A percentile compares a stretch with the other conserved stretches of the same genome.
Evolutionary conservation across 2,329 filamentous ascomycete species (phyloP).

Genomic region (Aspergillus persii): DNA sequence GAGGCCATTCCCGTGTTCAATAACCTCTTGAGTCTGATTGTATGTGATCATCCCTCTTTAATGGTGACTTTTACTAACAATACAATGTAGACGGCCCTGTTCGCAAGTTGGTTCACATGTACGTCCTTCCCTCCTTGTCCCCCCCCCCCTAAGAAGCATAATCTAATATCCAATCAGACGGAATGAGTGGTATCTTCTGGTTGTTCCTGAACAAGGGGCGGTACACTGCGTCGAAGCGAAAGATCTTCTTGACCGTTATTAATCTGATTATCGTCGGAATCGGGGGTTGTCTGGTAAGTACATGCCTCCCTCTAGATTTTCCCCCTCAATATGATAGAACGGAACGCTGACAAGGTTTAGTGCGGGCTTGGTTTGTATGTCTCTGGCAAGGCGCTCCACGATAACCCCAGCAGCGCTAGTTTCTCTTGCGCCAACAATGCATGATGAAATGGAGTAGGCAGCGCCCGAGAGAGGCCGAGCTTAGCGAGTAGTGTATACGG

Average conservation of each 20-base stretch:
- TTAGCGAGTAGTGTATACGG: neutral
- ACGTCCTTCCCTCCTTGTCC: neutral
- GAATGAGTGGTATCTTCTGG: slow-evolving; percentile 25
- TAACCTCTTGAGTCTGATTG: slow-evolving; percentile 56
- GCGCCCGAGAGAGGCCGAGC: neutral
- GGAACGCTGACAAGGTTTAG: neutral
- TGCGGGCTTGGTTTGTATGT: slow-evolving; percentile 16
- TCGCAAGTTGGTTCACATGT: slow-evolving; percentile 62
- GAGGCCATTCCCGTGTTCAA: slow-evolving; percentile 66
- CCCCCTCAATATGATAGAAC: too few species aligned
- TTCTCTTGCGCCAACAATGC: slow-evolving; percentile 18
- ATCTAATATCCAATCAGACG: neutral
- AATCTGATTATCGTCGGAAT: slow-evolving; percentile 11
- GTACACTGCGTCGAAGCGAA: slow-evolving; percentile 18
- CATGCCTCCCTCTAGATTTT: neutral
- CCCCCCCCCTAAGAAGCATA: neutral
- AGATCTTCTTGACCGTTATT: slow-evolving; percentile 17
- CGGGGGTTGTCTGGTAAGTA: slow-evolving; percentile 9
- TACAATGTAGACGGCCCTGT: slow-evolving; percentile 45
- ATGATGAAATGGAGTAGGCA: neutral
- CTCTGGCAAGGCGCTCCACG: slow-evolving; percentile 19
- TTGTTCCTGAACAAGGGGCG: slow-evolving; percentile 22
- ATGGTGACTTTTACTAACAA: neutral
- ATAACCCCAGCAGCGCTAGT: slow-evolving; percentile 11
- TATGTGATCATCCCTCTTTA: neutral